Conservation (phyloP, 331 rosid genomes). For the Rhamnella rubrinervis region DNA sequence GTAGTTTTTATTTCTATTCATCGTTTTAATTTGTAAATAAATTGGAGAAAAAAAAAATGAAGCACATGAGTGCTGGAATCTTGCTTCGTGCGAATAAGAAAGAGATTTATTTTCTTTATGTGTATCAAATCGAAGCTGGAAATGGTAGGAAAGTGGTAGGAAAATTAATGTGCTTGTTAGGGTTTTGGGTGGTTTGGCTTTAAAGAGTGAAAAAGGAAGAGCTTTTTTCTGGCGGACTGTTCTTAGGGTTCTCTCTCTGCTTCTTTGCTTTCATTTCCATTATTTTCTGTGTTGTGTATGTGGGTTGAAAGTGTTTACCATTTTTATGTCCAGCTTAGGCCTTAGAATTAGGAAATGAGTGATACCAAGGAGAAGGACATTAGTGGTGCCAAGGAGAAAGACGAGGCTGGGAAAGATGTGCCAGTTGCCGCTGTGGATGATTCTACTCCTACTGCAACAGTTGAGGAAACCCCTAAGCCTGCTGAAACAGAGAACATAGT, state of each 20-base stretch:
- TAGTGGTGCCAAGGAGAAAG: conserved; percentile 25
- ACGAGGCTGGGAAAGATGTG: conserved; percentile 31
- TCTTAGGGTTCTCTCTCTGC: not conserved
- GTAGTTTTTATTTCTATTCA: too few relatives aligned
- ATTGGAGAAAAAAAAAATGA: too few relatives aligned
- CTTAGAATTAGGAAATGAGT: conserved; percentile 52
- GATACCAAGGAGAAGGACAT: conserved; percentile 41
- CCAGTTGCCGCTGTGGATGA: conserved; percentile 12
- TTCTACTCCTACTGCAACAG: conserved; percentile 28
- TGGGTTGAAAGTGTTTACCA: not conserved
- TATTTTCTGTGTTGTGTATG: not conserved
- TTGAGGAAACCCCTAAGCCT: conserved; percentile 22
- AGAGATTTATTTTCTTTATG: too few relatives aligned
- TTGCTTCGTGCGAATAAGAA: too few relatives aligned
- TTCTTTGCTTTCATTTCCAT: not conserved
- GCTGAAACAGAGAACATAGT: conserved; percentile 27
- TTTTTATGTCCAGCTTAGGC: not conserved
- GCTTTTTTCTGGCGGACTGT: not conserved
- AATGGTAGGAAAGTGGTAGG: too few relatives aligned
- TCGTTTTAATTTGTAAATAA: too few relatives aligned
- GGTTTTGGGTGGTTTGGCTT: too few relatives aligned
- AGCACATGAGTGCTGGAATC: too few relatives aligned
- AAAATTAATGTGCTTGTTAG: too few relatives aligned
- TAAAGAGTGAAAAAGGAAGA: too few relatives aligned
- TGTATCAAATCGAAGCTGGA: too few relatives aligned